Evolutionary conservation across 2,329 filamentous ascomycete species (phyloP).

Genomic region (Talaromyces sp.): DNA sequence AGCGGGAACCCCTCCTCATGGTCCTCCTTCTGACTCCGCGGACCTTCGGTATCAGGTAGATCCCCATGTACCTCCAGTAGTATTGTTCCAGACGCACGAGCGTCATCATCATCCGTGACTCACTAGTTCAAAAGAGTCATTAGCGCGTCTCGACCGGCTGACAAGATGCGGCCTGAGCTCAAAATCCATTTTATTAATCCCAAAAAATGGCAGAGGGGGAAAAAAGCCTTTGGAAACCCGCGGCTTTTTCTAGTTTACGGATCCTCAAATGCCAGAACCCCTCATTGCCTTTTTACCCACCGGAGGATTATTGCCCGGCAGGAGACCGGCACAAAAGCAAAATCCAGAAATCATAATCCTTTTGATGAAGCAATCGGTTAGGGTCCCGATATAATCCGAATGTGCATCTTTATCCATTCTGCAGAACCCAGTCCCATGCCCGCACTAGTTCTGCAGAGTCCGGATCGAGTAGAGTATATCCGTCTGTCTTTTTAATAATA

Average conservation of each 20-base stretch:
- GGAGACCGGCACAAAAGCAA: neutral
- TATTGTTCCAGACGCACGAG: slow-evolving; percentile 9
- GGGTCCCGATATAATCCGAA: slow-evolving; percentile 20
- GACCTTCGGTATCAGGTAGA: slow-evolving; percentile 1
- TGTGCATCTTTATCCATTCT: slow-evolving; percentile 1
- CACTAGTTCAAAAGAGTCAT: slow-evolving; percentile 16
- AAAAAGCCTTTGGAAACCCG: neutral
- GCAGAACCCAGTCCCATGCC: slow-evolving; percentile 1
- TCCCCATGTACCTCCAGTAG: neutral
- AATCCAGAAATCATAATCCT: neutral
- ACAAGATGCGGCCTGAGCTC: slow-evolving; percentile 24
- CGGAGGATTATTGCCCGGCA: slow-evolving; percentile 7
- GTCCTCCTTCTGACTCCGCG: neutral
- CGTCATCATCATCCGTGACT: slow-evolving; percentile 11
- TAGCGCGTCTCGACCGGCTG: slow-evolving; percentile 16
- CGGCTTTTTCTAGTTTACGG: slow-evolving; percentile 2
- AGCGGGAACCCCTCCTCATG: neutral
- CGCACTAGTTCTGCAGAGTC: neutral
- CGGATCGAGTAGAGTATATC: neutral
- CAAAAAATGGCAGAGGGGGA: neutral
- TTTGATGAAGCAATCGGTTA: neutral
- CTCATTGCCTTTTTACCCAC: slow-evolving; percentile 3
- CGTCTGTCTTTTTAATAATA: too few relatives aligned
- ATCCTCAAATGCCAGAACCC: slow-evolving; percentile 5
- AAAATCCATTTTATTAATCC: neutral